A percentile compares a stretch with the other conserved stretches of the same genome.
Evolutionary conservation across 2,329 filamentous ascomycete species (phyloP).

Genomic region (Botryosphaeria dothidea): DNA sequence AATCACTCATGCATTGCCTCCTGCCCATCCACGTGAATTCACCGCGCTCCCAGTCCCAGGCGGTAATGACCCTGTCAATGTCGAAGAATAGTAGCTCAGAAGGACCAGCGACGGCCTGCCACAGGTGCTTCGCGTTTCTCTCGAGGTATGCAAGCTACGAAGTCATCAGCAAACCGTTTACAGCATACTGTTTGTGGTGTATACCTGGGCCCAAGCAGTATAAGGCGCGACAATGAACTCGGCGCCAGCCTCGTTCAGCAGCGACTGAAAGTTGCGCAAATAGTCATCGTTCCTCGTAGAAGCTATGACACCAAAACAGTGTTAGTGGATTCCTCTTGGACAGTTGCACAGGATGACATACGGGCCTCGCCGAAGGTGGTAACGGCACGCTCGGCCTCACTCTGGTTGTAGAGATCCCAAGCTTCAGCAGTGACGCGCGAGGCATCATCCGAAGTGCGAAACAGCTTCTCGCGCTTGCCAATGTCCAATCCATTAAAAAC

Average conservation of each 20-base stretch:
- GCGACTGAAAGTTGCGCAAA: conserved; percentile 73
- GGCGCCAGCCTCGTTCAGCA: conserved; percentile 68
- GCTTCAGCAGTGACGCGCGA: conserved; percentile 73
- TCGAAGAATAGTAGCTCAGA: conserved; percentile 86
- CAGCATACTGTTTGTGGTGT: conserved; percentile 26
- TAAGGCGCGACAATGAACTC: conserved; percentile 84
- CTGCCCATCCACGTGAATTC: conserved; percentile 66
- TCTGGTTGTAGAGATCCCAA: conserved; percentile 83
- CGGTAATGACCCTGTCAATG: conserved; percentile 71
- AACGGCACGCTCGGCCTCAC: conserved; percentile 78
- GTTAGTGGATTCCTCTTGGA: neutral
- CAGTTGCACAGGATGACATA: conserved; percentile 40
- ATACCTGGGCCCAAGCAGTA: conserved; percentile 82
- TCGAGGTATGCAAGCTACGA: conserved; percentile 75
- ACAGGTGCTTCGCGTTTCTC: conserved; percentile 65
- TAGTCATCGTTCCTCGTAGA: conserved; percentile 57
- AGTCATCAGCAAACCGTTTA: conserved; percentile 29
- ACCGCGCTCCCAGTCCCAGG: conserved; percentile 68
- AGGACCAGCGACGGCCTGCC: conserved; percentile 77
- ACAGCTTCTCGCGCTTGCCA: conserved; percentile 69
- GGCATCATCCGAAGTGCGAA: conserved; percentile 61
- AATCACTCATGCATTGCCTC: conserved; percentile 67
- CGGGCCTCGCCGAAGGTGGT: conserved; percentile 82
- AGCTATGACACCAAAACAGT: conserved; percentile 40
- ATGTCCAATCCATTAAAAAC: conserved; percentile 88